Evolutionary conservation across 805 yeast species (phyloP).

Genomic region (Scheffersomyces amazonensis): DNA sequence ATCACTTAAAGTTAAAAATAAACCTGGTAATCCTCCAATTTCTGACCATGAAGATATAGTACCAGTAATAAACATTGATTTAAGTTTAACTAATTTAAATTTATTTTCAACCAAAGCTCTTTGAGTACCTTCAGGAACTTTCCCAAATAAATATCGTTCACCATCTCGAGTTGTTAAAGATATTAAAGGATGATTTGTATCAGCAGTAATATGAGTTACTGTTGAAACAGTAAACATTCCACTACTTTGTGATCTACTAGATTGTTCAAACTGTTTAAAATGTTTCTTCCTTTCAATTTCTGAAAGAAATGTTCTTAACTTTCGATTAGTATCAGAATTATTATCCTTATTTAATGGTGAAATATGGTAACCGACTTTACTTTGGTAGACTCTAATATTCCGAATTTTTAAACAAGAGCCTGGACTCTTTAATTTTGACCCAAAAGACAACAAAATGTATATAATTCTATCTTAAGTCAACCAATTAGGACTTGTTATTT

Average conservation of each 20-base stretch:
- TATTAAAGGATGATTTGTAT: constrained; percentile 55
- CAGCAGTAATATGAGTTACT: constrained; percentile 52
- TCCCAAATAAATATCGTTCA: constrained; percentile 66
- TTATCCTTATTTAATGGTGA: no score
- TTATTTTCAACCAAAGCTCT: constrained; percentile 59
- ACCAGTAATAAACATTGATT: constrained; percentile 76
- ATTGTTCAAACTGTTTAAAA: constrained; percentile 11
- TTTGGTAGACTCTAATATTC: no score
- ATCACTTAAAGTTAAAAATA: constrained; percentile 77
- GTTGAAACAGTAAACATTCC: constrained; percentile 51
- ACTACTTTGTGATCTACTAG: constrained; percentile 5
- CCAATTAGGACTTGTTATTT: no score
- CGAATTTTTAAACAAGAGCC: no score
- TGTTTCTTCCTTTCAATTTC: constrained; percentile 1
- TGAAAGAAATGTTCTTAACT: constrained; percentile 1
- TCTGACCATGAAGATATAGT: constrained; percentile 62
- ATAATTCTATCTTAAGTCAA: no score
- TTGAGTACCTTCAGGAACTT: constrained; percentile 83
- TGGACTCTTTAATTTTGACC: no score
- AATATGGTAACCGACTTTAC: no score
- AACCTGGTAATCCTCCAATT: constrained; percentile 92
- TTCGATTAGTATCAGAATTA: no score
- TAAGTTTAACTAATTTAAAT: constrained; percentile 53
- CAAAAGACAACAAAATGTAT: no score
- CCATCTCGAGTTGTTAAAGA: constrained; percentile 51